Evolutionary conservation across 805 yeast species (phyloP).

Genomic region (Cyberlindnera samutprakarnensis): DNA sequence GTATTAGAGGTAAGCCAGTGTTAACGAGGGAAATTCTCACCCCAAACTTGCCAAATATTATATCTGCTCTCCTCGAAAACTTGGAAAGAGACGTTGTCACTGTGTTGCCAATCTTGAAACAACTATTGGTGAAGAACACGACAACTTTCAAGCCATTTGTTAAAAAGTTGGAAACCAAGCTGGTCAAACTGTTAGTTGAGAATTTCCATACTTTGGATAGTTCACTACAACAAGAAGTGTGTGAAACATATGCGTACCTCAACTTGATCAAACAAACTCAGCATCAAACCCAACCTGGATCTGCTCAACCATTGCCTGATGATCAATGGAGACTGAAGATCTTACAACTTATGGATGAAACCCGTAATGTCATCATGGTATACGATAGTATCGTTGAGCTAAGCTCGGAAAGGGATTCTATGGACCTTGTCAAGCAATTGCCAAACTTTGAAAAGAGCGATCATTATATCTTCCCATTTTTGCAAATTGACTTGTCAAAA

Average conservation of each 20-base stretch:
- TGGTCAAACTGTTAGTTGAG: slow-evolving; percentile 28
- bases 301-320: slow-evolving; percentile 29
- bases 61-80: slow-evolving; percentile 43
- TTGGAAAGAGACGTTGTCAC: slow-evolving; percentile 27
- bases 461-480: slow-evolving; percentile 36
- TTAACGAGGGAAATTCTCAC: slow-evolving; percentile 78
- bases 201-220: slow-evolving; percentile 33
- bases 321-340: slow-evolving; percentile 44
- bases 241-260: slow-evolving; percentile 45
- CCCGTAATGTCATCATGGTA: slow-evolving; percentile 45
- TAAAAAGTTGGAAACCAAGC: slow-evolving; percentile 45
- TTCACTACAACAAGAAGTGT: slow-evolving; percentile 33
- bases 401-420: slow-evolving; percentile 45
- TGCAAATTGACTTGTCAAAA: slow-evolving; percentile 52
- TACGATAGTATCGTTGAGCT: slow-evolving; percentile 54
- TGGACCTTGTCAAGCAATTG: slow-evolving; percentile 31
- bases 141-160: slow-evolving; percentile 80
- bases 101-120: slow-evolving; percentile 33
- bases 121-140: slow-evolving; percentile 48
- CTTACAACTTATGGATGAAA: slow-evolving; percentile 40
- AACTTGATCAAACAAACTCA: slow-evolving; percentile 41
- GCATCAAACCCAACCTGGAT: slow-evolving; percentile 18
- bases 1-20: slow-evolving; percentile 73
- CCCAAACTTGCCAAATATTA: slow-evolving; percentile 62
- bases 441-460: slow-evolving; percentile 25